Evolutionary conservation across 495 filamentous ascomycete species (phyloP).

Genomic region (Bacidia gigantensis): DNA sequence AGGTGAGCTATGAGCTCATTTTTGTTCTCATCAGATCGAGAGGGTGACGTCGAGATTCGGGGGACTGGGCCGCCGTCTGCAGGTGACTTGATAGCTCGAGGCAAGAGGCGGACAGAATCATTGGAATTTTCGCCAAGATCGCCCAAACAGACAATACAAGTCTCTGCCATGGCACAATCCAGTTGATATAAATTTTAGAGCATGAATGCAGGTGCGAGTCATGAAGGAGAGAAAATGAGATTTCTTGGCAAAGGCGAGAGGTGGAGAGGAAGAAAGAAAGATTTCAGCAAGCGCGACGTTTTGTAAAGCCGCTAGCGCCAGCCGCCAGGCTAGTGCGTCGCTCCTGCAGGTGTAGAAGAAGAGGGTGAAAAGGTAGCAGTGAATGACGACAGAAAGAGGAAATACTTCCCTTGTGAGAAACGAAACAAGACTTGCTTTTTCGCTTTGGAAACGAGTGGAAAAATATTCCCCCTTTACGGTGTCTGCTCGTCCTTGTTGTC

Average conservation of each 20-base stretch:
- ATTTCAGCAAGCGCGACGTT: slow-evolving; percentile 6
- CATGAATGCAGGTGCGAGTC: slow-evolving; percentile 6
- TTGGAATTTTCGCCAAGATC: slow-evolving; percentile 56
- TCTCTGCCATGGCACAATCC: slow-evolving; percentile 56
- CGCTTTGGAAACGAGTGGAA: too few relatives aligned
- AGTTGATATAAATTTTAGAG: slow-evolving; percentile 13
- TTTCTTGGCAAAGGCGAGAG: slow-evolving; percentile 9
- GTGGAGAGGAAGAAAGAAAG: slow-evolving; percentile 4
- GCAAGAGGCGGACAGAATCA: slow-evolving; percentile 33
- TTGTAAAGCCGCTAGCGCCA: slow-evolving; percentile 3
- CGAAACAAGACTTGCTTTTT: too few relatives aligned
- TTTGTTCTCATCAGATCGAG: slow-evolving; percentile 24
- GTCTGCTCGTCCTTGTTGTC: not conserved
- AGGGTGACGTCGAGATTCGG: slow-evolving; percentile 23
- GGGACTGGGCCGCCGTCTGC: slow-evolving; percentile 22
- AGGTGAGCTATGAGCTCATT: slow-evolving; percentile 46
- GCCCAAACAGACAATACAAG: slow-evolving; percentile 93
- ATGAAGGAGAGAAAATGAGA: slow-evolving; percentile 12
- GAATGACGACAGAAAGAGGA: slow-evolving; percentile 2
- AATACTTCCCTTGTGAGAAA: not conserved
- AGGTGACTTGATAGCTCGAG: slow-evolving; percentile 35
- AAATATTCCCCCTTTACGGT: too few relatives aligned
- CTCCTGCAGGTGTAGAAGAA: not conserved
- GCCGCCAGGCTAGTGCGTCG: not conserved
- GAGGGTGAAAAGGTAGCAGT: slow-evolving; percentile 1